These are phyloP conservation scores for Entomortierella beljakovae DNA, from an alignment of 192 early-diverging fungal species.

Conservation along the genomic window DNA sequence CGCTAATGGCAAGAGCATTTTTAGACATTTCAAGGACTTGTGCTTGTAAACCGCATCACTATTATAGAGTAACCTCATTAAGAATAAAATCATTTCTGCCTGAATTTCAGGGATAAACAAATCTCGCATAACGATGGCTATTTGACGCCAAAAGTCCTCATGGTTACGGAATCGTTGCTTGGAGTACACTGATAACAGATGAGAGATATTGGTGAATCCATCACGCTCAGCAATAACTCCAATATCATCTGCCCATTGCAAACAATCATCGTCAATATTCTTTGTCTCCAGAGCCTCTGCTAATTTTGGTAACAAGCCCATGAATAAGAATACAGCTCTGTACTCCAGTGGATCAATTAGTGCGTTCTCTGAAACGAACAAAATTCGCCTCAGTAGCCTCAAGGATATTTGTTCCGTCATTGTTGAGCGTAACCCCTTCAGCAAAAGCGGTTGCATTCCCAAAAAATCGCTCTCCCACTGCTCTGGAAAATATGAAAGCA, in stretches of 20 bases:
- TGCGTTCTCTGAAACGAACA: constrained; percentile 63
- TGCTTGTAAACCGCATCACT: constrained; percentile 68
- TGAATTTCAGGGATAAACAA: constrained; percentile 72
- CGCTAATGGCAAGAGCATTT: constrained; percentile 72
- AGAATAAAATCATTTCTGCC: constrained; percentile 68
- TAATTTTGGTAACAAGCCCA: constrained; percentile 77
- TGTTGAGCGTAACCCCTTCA: constrained; percentile 75
- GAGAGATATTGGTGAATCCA: constrained; percentile 59
- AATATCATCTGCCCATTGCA: constrained; percentile 64
- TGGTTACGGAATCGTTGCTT: constrained; percentile 73
- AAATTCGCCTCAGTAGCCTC: constrained; percentile 66
- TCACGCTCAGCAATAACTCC: constrained; percentile 62
- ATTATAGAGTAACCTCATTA: constrained; percentile 74
- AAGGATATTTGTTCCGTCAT: constrained; percentile 67
- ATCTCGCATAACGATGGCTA: constrained; percentile 68
- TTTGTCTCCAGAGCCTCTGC: constrained; percentile 74
- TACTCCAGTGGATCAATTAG: constrained; percentile 72
- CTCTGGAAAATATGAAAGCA: constrained; percentile 73
- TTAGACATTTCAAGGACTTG: constrained; percentile 72
- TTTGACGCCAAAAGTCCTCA: constrained; percentile 82
- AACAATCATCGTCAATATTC: constrained; percentile 56
- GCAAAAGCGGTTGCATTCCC: constrained; percentile 79
- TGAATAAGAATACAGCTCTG: constrained; percentile 70
- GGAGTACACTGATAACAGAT: constrained; percentile 69
- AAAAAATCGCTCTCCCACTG: constrained; percentile 82